A percentile compares a stretch with the other conserved stretches of the same genome.
These are phyloP conservation scores for Suillus weaverae DNA, from an alignment of 768 basidiomycete species.

Conservation along the genomic window DNA sequence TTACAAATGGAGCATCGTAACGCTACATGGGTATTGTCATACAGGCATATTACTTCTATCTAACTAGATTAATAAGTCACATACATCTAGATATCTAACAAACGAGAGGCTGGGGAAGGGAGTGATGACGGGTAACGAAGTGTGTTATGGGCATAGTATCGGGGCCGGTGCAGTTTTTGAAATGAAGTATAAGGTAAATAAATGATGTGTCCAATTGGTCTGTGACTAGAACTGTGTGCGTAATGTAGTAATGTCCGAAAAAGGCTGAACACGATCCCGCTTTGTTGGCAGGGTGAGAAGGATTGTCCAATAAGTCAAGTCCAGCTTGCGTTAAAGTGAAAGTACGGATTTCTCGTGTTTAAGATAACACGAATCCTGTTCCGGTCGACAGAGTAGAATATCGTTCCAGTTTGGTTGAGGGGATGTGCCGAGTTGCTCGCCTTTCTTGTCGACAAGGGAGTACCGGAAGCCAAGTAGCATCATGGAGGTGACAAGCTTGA, in stretches of 20 bases:
- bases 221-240: background rate
- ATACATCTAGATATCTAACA: constrained; percentile 15
- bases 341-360: constrained; percentile 37
- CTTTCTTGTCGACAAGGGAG: constrained; percentile 53
- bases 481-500: constrained; percentile 70
- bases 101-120: constrained; percentile 10
- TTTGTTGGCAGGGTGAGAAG: constrained; percentile 1
- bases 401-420: constrained; percentile 82
- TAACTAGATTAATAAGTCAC: constrained; percentile 14
- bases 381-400: constrained; percentile 64
- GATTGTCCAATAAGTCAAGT: constrained; percentile 22
- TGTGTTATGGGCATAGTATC: constrained; percentile 9
- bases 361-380: constrained; percentile 53
- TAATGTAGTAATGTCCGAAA: constrained; percentile 6
- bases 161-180: constrained; percentile 5
- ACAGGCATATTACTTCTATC: constrained; percentile 10
- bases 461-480: constrained; percentile 66
- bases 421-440: constrained; percentile 41
- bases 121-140: constrained; percentile 9
- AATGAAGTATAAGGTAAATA: constrained; percentile 16
- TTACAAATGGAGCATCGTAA: background rate
- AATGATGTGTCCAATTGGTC: background rate
- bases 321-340: constrained; percentile 24
- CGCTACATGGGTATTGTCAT: constrained; percentile 14
- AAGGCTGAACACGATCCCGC: constrained; percentile 12